phyloP scores from a whole-genome alignment of 1,284 basidiomycete species.

The Ganoderma sinense region DNA sequence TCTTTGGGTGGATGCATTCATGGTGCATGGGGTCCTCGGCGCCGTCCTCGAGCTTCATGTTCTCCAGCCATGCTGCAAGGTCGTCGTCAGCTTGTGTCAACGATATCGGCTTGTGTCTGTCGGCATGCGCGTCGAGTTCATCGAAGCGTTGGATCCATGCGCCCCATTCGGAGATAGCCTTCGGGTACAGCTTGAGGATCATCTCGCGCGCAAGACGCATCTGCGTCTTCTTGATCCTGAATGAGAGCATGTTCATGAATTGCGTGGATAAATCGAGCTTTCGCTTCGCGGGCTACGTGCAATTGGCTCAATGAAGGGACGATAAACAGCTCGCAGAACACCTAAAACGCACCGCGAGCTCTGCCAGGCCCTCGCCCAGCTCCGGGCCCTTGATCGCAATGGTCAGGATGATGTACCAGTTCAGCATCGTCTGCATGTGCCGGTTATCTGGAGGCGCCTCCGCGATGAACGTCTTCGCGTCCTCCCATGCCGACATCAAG shows the following conservation, averaged over 20 bases:
- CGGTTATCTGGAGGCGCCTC: constrained; percentile 67
- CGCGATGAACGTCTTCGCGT: constrained; percentile 60
- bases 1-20: constrained; percentile 45
- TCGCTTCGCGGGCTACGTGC: constrained; percentile 46
- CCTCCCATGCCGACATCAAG: constrained; percentile 60
- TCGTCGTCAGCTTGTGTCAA: constrained; percentile 56
- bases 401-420: constrained; percentile 64
- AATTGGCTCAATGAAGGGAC: not conserved
- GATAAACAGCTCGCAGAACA: not conserved
- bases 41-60: constrained; percentile 52
- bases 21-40: constrained; percentile 29
- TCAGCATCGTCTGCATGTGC: constrained; percentile 61
- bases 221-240: constrained; percentile 53
- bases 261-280: constrained; percentile 58
- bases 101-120: constrained; percentile 35
- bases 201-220: constrained; percentile 56
- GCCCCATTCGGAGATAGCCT: constrained; percentile 54
- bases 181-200: constrained; percentile 51
- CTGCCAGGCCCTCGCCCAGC: constrained; percentile 52
- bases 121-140: constrained; percentile 30
- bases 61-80: constrained; percentile 62
- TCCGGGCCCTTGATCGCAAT: constrained; percentile 57
- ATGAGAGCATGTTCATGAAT: constrained; percentile 53
- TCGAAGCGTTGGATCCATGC: constrained; percentile 49
- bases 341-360: constrained; percentile 52